Evolutionary conservation across 169 alveolate species (phyloP).

Genomic region (Gregarina niphandrodes): DNA sequence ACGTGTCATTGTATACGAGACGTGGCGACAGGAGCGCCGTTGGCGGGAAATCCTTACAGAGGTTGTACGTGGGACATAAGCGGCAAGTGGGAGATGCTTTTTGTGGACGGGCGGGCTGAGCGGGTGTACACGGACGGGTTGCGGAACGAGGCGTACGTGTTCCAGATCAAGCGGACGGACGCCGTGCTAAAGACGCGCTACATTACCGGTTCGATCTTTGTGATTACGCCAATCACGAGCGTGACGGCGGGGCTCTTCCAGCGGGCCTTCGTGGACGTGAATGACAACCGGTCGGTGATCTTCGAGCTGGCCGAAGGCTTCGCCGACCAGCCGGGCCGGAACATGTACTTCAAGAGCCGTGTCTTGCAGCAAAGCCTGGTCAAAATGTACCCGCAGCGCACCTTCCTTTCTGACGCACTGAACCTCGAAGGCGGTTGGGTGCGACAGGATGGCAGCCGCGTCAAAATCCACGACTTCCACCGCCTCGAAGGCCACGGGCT

Average conservation of each 20-base stretch:
- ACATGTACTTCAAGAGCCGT: slow-evolving; percentile 22
- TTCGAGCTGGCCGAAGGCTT: slow-evolving; percentile 31
- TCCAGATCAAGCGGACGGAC: slow-evolving; percentile 27
- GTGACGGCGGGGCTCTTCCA: slow-evolving; percentile 14
- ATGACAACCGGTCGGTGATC: slow-evolving; percentile 22
- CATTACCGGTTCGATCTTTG: slow-evolving; percentile 23
- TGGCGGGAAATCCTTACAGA: slow-evolving; percentile 35
- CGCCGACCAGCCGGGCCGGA: slow-evolving; percentile 25
- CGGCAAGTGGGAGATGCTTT: slow-evolving; percentile 30
- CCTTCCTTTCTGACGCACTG: slow-evolving; percentile 5
- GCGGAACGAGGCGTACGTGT: slow-evolving; percentile 23
- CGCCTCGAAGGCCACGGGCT: slow-evolving; percentile 2
- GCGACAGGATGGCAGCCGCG: slow-evolving; percentile 25
- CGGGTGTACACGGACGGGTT: slow-evolving; percentile 2
- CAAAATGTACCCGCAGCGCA: background rate
- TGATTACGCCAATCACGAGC: slow-evolving; percentile 19
- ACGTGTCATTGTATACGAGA: slow-evolving; percentile 31
- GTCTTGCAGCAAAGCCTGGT: slow-evolving; percentile 14
- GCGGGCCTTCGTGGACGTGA: slow-evolving; percentile 21
- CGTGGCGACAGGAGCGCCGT: slow-evolving; percentile 24
- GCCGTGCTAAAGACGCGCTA: slow-evolving; percentile 23
- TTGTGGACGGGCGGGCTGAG: background rate
- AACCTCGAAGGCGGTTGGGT: slow-evolving; percentile 30
- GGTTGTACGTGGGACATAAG: slow-evolving; percentile 37
- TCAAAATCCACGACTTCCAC: slow-evolving; percentile 9